These are phyloP conservation scores for Salix dunnii DNA, from an alignment of 345 rosid species.

Conservation along the genomic window DNA sequence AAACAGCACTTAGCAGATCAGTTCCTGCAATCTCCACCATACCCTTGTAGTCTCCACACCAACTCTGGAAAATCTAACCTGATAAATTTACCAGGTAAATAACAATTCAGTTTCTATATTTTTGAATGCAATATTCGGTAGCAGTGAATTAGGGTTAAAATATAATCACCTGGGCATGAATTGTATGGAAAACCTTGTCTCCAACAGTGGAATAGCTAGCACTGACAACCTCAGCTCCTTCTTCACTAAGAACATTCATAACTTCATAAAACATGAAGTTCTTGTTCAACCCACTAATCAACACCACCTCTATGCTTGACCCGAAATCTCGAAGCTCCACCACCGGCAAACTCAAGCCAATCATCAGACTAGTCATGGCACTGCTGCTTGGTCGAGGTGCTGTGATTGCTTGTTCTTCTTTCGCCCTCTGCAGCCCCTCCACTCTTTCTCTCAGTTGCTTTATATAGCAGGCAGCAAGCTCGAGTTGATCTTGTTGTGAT, in stretches of 20 bases:
- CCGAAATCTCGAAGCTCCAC: slow-evolving; percentile 42
- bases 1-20: slow-evolving; percentile 12
- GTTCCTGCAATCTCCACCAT: slow-evolving; percentile 34
- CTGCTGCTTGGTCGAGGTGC: background rate
- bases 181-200: slow-evolving; percentile 43
- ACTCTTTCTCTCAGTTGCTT: slow-evolving; percentile 34
- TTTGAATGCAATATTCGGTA: background rate
- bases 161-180: slow-evolving; percentile 53
- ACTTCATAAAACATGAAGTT: slow-evolving; percentile 39
- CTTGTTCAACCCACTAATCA: slow-evolving; percentile 37
- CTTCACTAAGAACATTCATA: slow-evolving; percentile 42
- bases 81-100: background rate
- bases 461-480: slow-evolving; percentile 48
- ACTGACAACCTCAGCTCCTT: slow-evolving; percentile 55
- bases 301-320: slow-evolving; percentile 36
- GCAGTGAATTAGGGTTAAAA: background rate
- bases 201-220: slow-evolving; percentile 40
- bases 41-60: slow-evolving; percentile 49
- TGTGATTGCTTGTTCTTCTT: slow-evolving; percentile 34
- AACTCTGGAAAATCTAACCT: slow-evolving; percentile 46
- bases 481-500: slow-evolving; percentile 43
- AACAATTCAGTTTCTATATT: background rate
- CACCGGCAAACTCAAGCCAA: slow-evolving; percentile 24
- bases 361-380: background rate
- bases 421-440: slow-evolving; percentile 34